Conservation (phyloP, 768 basidiomycete species). For the Boletus reticulatus region DNA sequence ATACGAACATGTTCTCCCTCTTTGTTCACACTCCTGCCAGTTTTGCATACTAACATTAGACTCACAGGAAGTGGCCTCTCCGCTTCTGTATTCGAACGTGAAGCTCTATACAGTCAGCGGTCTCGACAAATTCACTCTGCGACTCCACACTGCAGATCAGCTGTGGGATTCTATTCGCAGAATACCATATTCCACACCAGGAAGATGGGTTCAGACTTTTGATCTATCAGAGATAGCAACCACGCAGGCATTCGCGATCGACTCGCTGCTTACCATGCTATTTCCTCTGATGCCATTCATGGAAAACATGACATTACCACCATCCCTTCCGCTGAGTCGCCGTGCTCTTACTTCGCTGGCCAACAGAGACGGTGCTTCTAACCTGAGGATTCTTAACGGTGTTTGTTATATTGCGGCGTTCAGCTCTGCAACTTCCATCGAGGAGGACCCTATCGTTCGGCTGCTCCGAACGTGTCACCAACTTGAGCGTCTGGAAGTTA, state of each 20-base stretch:
- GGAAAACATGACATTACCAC: slow-evolving; percentile 48
- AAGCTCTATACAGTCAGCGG: slow-evolving; percentile 40
- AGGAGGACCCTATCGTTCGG: slow-evolving; percentile 55
- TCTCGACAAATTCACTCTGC: slow-evolving; percentile 57
- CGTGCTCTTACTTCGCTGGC: slow-evolving; percentile 53
- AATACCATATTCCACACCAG: slow-evolving; percentile 84
- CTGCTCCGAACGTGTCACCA: slow-evolving; percentile 54
- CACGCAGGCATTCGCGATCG: slow-evolving; percentile 50
- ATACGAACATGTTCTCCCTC: neutral
- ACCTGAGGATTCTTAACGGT: slow-evolving; percentile 53
- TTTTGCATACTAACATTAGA: slow-evolving; percentile 13
- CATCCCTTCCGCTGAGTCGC: slow-evolving; percentile 58
- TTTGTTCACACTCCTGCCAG: neutral
- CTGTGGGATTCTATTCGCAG: slow-evolving; percentile 88
- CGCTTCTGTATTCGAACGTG: slow-evolving; percentile 62
- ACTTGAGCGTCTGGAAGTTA: slow-evolving; percentile 62
- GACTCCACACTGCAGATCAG: slow-evolving; percentile 61
- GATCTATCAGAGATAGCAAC: slow-evolving; percentile 61
- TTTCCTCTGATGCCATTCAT: slow-evolving; percentile 72
- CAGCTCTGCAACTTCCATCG: slow-evolving; percentile 22
- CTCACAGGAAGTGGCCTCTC: slow-evolving; percentile 59
- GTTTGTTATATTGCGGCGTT: slow-evolving; percentile 46
- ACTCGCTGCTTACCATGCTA: slow-evolving; percentile 59
- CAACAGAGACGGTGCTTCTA: slow-evolving; percentile 46
- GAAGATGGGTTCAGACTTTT: slow-evolving; percentile 78